phyloP scores from a whole-genome alignment of 208 protist species.

The Wallacemonas sp. region DNA sequence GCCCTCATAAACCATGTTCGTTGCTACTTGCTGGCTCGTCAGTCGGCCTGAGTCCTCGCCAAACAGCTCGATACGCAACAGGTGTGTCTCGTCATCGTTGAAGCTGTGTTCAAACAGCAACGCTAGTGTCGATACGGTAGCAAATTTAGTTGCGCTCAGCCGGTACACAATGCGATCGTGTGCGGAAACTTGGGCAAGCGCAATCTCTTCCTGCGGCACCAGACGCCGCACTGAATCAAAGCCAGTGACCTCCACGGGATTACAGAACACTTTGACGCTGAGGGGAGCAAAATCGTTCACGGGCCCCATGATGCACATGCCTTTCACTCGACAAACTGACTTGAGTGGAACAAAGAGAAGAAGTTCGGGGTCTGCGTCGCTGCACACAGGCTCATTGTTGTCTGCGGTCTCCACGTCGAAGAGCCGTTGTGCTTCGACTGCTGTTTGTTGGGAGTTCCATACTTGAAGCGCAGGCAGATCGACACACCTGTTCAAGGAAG shows the following conservation, averaged over 20 bases:
- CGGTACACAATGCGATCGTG: slow-evolving; percentile 80
- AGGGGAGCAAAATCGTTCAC: slow-evolving; percentile 51
- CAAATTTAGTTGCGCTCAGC: slow-evolving; percentile 73
- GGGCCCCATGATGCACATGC: slow-evolving; percentile 61
- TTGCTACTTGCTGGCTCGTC: slow-evolving; percentile 66
- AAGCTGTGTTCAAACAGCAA: slow-evolving; percentile 83
- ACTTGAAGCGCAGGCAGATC: slow-evolving; percentile 58
- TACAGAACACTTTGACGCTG: slow-evolving; percentile 77
- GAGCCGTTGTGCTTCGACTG: slow-evolving; percentile 42
- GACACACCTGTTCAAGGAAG: slow-evolving; percentile 59
- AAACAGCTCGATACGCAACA: slow-evolving; percentile 83
- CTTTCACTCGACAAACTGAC: slow-evolving; percentile 59
- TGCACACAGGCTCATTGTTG: slow-evolving; percentile 69
- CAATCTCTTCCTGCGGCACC: slow-evolving; percentile 70
- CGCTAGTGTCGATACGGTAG: slow-evolving; percentile 35
- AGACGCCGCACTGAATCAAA: slow-evolving; percentile 80
- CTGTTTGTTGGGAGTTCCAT: slow-evolving; percentile 64
- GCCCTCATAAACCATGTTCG: slow-evolving; percentile 84
- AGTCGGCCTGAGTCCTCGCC: slow-evolving; percentile 68
- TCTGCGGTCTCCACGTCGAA: slow-evolving; percentile 42
- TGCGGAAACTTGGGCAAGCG: slow-evolving; percentile 45
- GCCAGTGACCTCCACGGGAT: slow-evolving; percentile 55
- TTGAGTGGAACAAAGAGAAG: slow-evolving; percentile 67
- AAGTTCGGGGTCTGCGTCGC: slow-evolving; percentile 80
- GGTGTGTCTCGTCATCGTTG: slow-evolving; percentile 60